Evolutionary conservation across 345 rosid genomes (phyloP), one percentile per base, ranked within the genome.

Genomic region (Sonneratia alba): DNA sequence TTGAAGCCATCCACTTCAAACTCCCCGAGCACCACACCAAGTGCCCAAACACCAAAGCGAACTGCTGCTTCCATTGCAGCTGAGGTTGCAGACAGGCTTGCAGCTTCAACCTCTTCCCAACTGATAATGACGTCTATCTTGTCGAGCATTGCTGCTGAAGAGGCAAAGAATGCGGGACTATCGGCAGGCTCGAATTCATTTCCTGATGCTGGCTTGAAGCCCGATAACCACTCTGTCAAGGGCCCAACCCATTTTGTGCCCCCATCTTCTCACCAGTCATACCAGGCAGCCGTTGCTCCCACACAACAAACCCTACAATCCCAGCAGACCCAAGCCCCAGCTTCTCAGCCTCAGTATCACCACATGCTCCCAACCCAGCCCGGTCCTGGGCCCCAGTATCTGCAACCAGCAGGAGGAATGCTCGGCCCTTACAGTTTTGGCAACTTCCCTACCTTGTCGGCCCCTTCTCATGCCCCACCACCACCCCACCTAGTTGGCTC

Each of bases 31-130:
- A 68, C 66, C 32, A 81, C 76, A 18, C 79, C 77, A 74, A 80
- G 79, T 55, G 88, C 82, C 73, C 87, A 88, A 77, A 74, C 89
- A 19, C 82, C 88, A 34, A 87, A 76, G 84, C 86, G 79, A 80
- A 88, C 89, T 0, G 87, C 98, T 73, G 97, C 99, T 62, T 86
- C 88, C 68, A 85, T 95, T 76, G 99, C 97, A 76, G 99, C 98
- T 0, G 93, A 92, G 92, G 96, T 95, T 77, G 96, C 97, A 47
- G 98, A 90, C 79, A 88, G 85, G 81, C 93, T 90, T 64, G 77
- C 96, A 38, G 91, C 99, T 43, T 95, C 98, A 2, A 87, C 86
- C 80, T 92, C 97, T 48, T 92, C 99, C 42, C 96, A 90, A 65
- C 73, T 95, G 87, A 95, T 95, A 67, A 92, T 90, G 99, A 96